Conservation (phyloP, 805 yeast genomes). For the Starmerella vitae region DNA sequence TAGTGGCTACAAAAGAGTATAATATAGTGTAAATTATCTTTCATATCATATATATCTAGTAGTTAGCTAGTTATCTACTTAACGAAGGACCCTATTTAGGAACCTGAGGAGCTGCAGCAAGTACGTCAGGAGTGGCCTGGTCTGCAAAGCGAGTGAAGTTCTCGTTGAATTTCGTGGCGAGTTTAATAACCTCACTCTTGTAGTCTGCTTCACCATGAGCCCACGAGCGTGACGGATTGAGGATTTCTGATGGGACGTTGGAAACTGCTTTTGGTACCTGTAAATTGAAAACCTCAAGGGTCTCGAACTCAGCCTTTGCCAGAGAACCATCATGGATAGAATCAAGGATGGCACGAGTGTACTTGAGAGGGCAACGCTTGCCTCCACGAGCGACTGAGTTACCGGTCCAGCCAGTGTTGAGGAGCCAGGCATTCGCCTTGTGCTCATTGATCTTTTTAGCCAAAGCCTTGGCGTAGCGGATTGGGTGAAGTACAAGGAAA, state of each 20-base stretch:
- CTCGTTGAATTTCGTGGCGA: constrained; percentile 68
- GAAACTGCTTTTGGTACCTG: constrained; percentile 71
- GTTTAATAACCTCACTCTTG: constrained; percentile 41
- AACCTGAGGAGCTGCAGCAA: constrained; percentile 79
- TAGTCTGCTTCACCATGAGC: constrained; percentile 43
- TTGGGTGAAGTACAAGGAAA: constrained; percentile 93
- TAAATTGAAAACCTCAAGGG: constrained; percentile 74
- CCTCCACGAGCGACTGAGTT: constrained; percentile 87
- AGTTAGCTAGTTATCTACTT: too few relatives aligned
- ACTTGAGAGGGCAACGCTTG: constrained; percentile 92
- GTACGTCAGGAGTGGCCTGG: constrained; percentile 72
- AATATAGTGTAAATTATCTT: too few relatives aligned
- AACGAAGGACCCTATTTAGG: constrained; percentile 1
- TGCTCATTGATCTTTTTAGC: constrained; percentile 83
- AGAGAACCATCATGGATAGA: constrained; percentile 87
- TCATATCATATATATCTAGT: too few relatives aligned
- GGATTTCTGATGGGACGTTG: constrained; percentile 68
- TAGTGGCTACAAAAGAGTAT: too few relatives aligned
- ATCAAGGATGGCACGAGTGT: constrained; percentile 92
- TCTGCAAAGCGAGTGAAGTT: constrained; percentile 76
- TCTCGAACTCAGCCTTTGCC: constrained; percentile 66
- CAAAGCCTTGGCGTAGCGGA: constrained; percentile 92
- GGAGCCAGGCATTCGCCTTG: constrained; percentile 86
- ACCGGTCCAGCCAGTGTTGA: constrained; percentile 98
- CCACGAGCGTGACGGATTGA: constrained; percentile 83